Percentiles rank a stretch among this genome's conserved stretches.
phyloP scores from a whole-genome alignment of 2,329 filamentous ascomycete species.

The Penicillium thymicola region DNA sequence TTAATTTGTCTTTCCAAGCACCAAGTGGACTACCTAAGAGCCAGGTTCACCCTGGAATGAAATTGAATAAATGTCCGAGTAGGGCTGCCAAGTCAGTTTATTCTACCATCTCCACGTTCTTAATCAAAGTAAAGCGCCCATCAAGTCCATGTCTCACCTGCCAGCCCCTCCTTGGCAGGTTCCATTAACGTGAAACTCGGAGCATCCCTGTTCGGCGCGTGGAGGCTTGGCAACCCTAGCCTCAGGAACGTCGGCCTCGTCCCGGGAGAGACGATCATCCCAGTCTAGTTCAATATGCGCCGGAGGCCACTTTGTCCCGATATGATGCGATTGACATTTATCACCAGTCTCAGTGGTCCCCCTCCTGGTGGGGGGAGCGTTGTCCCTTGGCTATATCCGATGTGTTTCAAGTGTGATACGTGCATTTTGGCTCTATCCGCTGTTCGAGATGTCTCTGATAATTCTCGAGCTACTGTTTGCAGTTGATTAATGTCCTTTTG shows the following conservation, averaged over 20 bases:
- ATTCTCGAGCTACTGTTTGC: slow-evolving; percentile 11
- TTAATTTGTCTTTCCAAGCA: not conserved
- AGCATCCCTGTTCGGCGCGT: slow-evolving; percentile 20
- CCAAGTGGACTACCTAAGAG: not conserved
- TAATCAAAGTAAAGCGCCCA: slow-evolving; percentile 4
- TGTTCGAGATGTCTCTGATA: not conserved
- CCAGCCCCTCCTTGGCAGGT: not conserved
- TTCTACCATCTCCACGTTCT: slow-evolving; percentile 1
- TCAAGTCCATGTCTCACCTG: slow-evolving; percentile 1
- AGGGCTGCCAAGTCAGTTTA: not conserved
- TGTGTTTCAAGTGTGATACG: slow-evolving; percentile 17
- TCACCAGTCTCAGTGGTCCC: slow-evolving; percentile 9
- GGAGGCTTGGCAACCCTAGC: slow-evolving; percentile 21
- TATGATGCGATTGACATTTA: slow-evolving; percentile 2
- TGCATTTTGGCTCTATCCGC: slow-evolving; percentile 2
- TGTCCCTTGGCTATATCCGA: slow-evolving; percentile 8
- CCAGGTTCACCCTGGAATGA: not conserved
- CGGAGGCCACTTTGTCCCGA: not conserved
- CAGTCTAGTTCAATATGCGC: not conserved
- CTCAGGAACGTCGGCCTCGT: slow-evolving; percentile 16
- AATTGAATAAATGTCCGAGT: slow-evolving; percentile 6
- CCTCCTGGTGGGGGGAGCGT: slow-evolving; percentile 7
- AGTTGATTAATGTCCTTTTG: slow-evolving; percentile 5
- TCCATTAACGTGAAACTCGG: slow-evolving; percentile 21
- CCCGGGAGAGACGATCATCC: slow-evolving; percentile 1